Base-by-base conservation (phyloP, 352 stramenopile species). In the Pythium oligandrum region DNA sequence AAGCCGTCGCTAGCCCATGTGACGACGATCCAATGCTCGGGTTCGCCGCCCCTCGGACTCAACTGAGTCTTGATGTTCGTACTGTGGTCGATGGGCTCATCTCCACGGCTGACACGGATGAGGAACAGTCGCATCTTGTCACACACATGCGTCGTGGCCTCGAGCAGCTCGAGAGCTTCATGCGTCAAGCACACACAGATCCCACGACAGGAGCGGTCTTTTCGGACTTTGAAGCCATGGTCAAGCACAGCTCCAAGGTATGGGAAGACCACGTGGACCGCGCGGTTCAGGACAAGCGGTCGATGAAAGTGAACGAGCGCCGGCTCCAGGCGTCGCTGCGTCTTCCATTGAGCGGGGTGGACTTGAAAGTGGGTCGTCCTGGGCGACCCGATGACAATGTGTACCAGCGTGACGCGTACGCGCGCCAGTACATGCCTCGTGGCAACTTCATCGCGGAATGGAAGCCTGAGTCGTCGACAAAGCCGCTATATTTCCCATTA, bases 371-470 rank as follows among this genome's bases (percentile, higher is more conserved):
- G 3, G 79, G 78, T 2, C 66, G 63, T 6, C 71, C 73, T 0
- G 79, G 79, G n/a, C 73, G 71, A 36, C 79, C 82, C 0, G 82
- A 93, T 43, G 82, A 93, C 48, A 53, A 64, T 6, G 78, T 93
- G 47, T 93, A 93, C 66, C 68, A 78, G 31, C 67, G 66, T 33
- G 82, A 66, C 9, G 59, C 69, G 46, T 93, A 90, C 54, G 78
- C 78, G 11, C 75, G 82, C 49, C 64, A 79, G 63, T 76, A 70
- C 66, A 71, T 88, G 46, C 82, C 82, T 34, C 75, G 82, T 1
- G 82, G 82, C 33, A 93, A 93, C 61, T 93, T 78, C 56, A 62
- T 93, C 12, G 75, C 69, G 26, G 61, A 83, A 47, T 90, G 67
- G 67, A 48, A 34, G 17, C 40, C 55, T 33, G 42, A 32, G 3